Evolutionary conservation across 2,329 filamentous ascomycete species (phyloP).

Genomic region (Chaetothyriales sp.): DNA sequence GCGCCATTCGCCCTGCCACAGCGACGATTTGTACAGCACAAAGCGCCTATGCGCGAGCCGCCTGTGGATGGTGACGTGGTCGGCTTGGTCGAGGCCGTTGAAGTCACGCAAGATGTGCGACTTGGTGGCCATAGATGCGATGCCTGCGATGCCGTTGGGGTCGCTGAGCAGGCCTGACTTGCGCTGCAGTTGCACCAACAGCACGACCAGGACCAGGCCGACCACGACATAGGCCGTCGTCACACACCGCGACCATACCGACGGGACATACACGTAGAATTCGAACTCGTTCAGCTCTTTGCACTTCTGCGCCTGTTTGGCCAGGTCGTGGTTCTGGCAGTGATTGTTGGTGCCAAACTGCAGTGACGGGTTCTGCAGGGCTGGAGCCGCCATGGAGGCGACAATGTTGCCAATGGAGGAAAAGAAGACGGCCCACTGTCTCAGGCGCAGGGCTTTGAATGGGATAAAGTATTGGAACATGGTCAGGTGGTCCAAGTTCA

Average conservation of each 20-base stretch:
- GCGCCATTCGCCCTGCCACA: conserved; percentile 37
- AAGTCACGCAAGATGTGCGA: conserved; percentile 37
- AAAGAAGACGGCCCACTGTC: conserved; percentile 34
- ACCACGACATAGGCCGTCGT: conserved; percentile 27
- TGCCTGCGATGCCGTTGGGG: conserved; percentile 35
- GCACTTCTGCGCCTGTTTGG: not conserved
- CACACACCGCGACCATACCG: conserved; percentile 31
- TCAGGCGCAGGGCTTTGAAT: conserved; percentile 29
- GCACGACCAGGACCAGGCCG: conserved; percentile 26
- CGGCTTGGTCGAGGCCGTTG: conserved; percentile 30
- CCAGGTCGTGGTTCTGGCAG: conserved; percentile 13
- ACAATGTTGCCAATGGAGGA: conserved; percentile 32
- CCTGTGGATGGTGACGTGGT: conserved; percentile 31
- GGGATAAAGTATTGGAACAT: conserved; percentile 33
- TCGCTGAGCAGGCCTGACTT: conserved; percentile 35
- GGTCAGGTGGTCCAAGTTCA: conserved; percentile 36
- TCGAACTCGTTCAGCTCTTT: conserved; percentile 5
- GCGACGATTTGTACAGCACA: conserved; percentile 35
- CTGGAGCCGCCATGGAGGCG: conserved; percentile 31
- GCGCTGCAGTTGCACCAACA: conserved; percentile 32
- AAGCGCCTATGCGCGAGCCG: conserved; percentile 32
- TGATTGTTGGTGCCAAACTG: conserved; percentile 23
- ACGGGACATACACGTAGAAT: conserved; percentile 28
- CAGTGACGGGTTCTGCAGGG: conserved; percentile 33
- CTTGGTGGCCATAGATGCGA: conserved; percentile 36